A percentile compares a stretch with the other conserved stretches of the same genome.
These are phyloP conservation scores for Pseudocercospora fuligena DNA, from an alignment of 2,329 filamentous ascomycete species.

Conservation along the genomic window DNA sequence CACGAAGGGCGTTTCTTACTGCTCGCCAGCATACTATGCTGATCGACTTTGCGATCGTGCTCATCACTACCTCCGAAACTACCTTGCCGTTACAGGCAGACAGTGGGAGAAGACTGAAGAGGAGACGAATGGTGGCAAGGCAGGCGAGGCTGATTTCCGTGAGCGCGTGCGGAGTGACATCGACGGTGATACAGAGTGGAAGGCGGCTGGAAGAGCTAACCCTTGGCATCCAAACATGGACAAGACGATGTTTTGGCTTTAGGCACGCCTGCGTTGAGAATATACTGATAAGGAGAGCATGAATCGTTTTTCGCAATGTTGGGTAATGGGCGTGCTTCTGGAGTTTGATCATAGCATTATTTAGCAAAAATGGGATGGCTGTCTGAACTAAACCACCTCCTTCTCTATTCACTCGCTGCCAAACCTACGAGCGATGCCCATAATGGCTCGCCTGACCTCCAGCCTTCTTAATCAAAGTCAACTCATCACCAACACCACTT, in stretches of 20 bases:
- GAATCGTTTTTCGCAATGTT: background rate
- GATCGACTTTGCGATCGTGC: conserved; percentile 47
- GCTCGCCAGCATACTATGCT: conserved; percentile 46
- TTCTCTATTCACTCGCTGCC: background rate
- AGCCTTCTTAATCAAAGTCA: conserved; percentile 32
- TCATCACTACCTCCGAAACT: conserved; percentile 21
- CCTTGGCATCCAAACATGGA: conserved; percentile 36
- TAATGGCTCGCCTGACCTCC: background rate
- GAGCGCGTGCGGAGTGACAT: background rate
- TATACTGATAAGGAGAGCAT: too few relatives aligned
- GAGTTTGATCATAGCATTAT: background rate
- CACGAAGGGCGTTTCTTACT: conserved; percentile 42
- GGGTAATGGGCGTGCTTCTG: too few relatives aligned
- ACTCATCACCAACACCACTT: conserved; percentile 30
- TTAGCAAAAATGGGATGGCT: background rate
- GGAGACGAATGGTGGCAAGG: background rate
- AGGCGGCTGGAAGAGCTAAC: conserved; percentile 10
- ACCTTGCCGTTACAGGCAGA: too few relatives aligned
- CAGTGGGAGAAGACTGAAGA: too few relatives aligned
- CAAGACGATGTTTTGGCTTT: conserved; percentile 36
- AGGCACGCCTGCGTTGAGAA: too few relatives aligned
- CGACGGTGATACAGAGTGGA: too few relatives aligned
- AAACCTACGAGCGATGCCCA: background rate
- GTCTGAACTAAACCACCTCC: background rate
- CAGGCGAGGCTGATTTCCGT: background rate